Conservation (phyloP, 2,329 filamentous ascomycete genomes). For the Sporothrix inflata region DNA sequence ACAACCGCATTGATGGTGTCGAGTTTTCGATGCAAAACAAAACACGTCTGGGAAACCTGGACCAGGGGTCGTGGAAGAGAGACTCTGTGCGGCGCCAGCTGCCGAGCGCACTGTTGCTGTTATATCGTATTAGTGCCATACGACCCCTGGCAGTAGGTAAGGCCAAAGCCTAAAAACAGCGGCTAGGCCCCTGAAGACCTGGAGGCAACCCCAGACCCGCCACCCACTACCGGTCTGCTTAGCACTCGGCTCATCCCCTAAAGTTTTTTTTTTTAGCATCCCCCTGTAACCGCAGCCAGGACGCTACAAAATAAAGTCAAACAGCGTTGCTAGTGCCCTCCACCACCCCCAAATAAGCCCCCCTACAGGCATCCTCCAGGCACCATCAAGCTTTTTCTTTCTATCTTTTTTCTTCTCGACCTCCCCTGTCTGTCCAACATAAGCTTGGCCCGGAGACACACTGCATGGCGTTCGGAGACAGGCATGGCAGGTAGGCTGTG, state of each 20-base stretch:
- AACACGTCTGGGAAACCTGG: constrained; percentile 28
- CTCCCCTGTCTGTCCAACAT: neutral
- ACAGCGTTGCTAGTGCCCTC: neutral
- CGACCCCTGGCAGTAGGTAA: neutral
- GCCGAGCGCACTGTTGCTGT: neutral
- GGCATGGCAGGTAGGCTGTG: constrained; percentile 17
- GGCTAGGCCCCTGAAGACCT: neutral
- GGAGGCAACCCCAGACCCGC: neutral
- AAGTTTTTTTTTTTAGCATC: neutral
- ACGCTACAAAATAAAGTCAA: neutral
- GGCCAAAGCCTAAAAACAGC: neutral
- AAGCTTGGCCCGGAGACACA: neutral
- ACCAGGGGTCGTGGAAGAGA: constrained; percentile 8
- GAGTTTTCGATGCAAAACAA: constrained; percentile 32
- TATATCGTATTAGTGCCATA: neutral
- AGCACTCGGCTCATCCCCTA: constrained; percentile 2
- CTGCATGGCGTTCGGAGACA: constrained; percentile 7
- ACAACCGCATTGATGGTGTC: constrained; percentile 29
- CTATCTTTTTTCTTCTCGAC: neutral
- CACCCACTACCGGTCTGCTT: neutral
- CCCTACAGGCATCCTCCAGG: neutral
- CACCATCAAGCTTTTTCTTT: neutral
- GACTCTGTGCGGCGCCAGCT: constrained; percentile 30
- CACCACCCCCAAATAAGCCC: neutral
- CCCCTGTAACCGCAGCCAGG: neutral